Conservation (phyloP, 2,329 filamentous ascomycete genomes). For the Alternaria brassicicola region DNA sequence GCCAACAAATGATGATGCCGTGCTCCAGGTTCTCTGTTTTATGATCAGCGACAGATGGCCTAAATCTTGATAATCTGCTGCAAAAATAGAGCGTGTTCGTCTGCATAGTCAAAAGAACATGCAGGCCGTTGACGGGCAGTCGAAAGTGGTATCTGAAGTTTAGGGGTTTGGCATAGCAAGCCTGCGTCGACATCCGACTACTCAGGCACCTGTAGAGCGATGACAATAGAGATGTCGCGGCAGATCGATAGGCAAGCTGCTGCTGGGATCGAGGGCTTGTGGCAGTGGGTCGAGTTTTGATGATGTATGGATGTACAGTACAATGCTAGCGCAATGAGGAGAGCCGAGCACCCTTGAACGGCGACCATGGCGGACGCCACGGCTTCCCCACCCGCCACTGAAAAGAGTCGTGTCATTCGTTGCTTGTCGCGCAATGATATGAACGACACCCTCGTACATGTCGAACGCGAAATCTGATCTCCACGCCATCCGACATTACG, state of each 20-base stretch:
- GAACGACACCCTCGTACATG: background rate
- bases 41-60: background rate
- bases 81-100: background rate
- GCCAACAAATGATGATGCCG: background rate
- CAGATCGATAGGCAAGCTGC: background rate
- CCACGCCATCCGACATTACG: slow-evolving; percentile 3
- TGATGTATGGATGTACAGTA: slow-evolving; percentile 9
- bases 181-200: background rate
- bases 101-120: background rate
- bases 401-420: background rate
- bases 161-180: background rate
- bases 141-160: background rate
- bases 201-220: slow-evolving; percentile 2
- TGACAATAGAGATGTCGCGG: background rate
- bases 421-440: background rate
- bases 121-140: background rate
- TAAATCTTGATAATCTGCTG: background rate
- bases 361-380: slow-evolving; percentile 9
- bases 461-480: slow-evolving; percentile 8
- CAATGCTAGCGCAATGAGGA: slow-evolving; percentile 12
- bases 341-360: slow-evolving; percentile 14
- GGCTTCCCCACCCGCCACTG: slow-evolving; percentile 9
- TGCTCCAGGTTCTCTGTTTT: slow-evolving; percentile 4
- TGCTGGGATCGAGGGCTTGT: slow-evolving; percentile 2
- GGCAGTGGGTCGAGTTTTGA: slow-evolving; percentile 1